Evolutionary conservation across 768 basidiomycete genomes (phyloP), one percentile per base, ranked within the genome.

Genomic region (Suillus subaureus): DNA sequence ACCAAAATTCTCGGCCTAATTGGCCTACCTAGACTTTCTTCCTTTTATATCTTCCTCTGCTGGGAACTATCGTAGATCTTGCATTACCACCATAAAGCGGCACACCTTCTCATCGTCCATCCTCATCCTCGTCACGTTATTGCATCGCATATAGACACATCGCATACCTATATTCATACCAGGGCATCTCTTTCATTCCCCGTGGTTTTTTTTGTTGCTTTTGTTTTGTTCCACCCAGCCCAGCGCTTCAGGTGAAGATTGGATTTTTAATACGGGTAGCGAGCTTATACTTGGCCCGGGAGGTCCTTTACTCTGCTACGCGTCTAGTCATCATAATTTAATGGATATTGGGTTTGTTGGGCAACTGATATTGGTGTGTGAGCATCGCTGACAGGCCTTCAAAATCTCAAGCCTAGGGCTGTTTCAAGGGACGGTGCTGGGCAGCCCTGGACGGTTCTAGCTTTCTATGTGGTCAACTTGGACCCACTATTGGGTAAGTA

Each of bases 291-390:
- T 71, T 69, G 69, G 64, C 39, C 57, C 42, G 33, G 62, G 68
- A 61, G 65, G 39, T 52, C 21, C 31, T 61, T 47, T 39, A 57
- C 35, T 39, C 62, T 66, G 64, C 64, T 64, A 57, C 65, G 37
- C 18, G 35, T 64, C 55, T 72, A 66, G 28, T 67, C 65, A 55
- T 52, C 74, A 74, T 70, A 74, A 68, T 62, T 72, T 67, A 67
- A 73, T 64, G 64, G 61, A 64, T 64, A 63, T 87, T 87, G 43
- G 87, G 78, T 33, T 83, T 79, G 64, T 11, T 62, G 60, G 26
- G 55, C 18, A 64, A 26, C 13, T 23, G 23, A 57, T 23, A 61
- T 61, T 43, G 40, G 61, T 8, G 67, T 65, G 7, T 35, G 39
- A 35, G 39, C 7, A 42, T 62, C 23, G 31, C 31, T 21, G 43